Percentiles rank a stretch among this genome's conserved stretches.
Conservation (phyloP, 192 early-diverging fungal genomes). For the Coemansia sp. region DNA sequence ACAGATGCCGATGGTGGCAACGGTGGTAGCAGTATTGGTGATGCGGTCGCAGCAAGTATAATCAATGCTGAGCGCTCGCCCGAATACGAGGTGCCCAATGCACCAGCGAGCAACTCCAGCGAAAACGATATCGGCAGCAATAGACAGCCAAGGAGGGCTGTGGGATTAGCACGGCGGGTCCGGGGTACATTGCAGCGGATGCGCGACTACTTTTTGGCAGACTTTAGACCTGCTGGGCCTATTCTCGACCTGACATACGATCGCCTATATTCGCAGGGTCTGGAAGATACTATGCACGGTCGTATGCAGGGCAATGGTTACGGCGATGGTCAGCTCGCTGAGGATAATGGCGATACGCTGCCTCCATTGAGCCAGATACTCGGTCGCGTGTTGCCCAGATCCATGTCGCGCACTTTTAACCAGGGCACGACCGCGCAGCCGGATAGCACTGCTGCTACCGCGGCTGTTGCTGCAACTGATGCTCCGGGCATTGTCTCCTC, state of each 20-base stretch:
- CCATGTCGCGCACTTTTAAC: constrained; percentile 22
- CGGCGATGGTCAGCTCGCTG: constrained; percentile 3
- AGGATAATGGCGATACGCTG: constrained; percentile 29
- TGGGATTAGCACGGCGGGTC: constrained; percentile 1
- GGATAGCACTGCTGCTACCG: too few relatives aligned
- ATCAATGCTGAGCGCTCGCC: constrained; percentile 15
- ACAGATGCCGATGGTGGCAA: too few relatives aligned
- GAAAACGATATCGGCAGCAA: too few relatives aligned
- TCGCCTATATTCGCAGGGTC: constrained; percentile 36
- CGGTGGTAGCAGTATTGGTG: background rate
- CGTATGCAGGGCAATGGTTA: background rate
- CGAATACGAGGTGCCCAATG: background rate
- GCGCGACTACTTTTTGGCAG: constrained; percentile 46
- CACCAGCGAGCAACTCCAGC: background rate
- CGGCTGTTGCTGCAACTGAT: too few relatives aligned
- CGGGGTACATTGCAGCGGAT: constrained; percentile 15
- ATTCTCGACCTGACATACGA: constrained; percentile 51
- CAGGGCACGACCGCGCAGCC: too few relatives aligned
- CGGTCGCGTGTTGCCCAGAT: constrained; percentile 26
- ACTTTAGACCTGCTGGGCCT: constrained; percentile 35
- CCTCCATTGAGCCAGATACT: constrained; percentile 32
- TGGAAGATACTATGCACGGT: constrained; percentile 4
- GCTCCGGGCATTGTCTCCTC: too few relatives aligned
- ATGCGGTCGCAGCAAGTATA: constrained; percentile 19
- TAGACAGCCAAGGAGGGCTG: background rate